phyloP scores from a whole-genome alignment of 2,329 filamentous ascomycete genomes.

The Nothophaeocryptopus gaeumannii region DNA sequence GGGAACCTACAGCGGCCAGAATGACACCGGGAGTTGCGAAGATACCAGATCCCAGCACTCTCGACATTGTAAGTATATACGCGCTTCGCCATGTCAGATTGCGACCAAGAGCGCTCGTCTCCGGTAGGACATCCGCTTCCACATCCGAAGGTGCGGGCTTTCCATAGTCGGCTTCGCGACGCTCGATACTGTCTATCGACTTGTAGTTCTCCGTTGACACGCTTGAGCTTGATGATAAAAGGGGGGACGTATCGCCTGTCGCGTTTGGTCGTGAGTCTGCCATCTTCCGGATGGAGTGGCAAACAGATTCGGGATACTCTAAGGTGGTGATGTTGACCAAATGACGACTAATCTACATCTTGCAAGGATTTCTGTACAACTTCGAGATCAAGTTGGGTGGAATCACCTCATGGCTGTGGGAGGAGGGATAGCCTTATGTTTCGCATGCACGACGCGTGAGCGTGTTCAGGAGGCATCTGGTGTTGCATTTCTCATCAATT shows the following conservation, averaged over 20 bases:
- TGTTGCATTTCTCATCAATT: too few relatives aligned
- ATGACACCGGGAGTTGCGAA: slow-evolving; percentile 70
- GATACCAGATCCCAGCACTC: slow-evolving; percentile 68
- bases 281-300: slow-evolving; percentile 1
- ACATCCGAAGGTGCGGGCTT: slow-evolving; percentile 33
- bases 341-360: slow-evolving; percentile 5
- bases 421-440: neutral
- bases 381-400: neutral
- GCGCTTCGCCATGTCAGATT: slow-evolving; percentile 59
- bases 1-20: slow-evolving; percentile 63
- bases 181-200: slow-evolving; percentile 12
- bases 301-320: neutral
- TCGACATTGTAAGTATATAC: slow-evolving; percentile 62
- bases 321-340: neutral
- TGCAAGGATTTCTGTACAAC: neutral
- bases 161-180: slow-evolving; percentile 4
- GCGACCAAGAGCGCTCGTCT: slow-evolving; percentile 57
- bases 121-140: slow-evolving; percentile 59
- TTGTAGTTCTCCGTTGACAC: slow-evolving; percentile 5
- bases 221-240: slow-evolving; percentile 11
- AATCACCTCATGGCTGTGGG: slow-evolving; percentile 10
- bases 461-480: too few relatives aligned
- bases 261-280: neutral
- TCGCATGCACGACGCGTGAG: neutral
- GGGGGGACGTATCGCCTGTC: slow-evolving; percentile 10